These are phyloP conservation scores for Plasmodium gaboni DNA, from an alignment of 169 alveolate genomes.

Conservation along the genomic window DNA sequence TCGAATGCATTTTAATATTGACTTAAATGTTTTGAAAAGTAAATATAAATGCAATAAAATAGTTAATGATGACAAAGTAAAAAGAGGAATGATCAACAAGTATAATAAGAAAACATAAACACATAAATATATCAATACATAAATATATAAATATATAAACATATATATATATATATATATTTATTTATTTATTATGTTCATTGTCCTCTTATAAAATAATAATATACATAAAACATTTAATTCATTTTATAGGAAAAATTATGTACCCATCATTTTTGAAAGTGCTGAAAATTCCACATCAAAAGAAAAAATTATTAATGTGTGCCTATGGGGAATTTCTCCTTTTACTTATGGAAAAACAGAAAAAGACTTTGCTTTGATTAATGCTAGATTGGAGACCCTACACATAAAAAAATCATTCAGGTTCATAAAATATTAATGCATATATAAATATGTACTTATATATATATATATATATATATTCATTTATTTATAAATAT, in stretches of 20 bases:
- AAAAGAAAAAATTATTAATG: slow-evolving; percentile 24
- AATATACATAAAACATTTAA: slow-evolving; percentile 11
- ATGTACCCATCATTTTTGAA: slow-evolving; percentile 47
- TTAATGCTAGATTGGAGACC: slow-evolving; percentile 45
- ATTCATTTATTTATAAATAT: not conserved
- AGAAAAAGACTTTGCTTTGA: slow-evolving; percentile 29
- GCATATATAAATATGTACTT: not conserved
- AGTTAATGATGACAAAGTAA: slow-evolving; percentile 37
- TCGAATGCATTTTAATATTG: slow-evolving; percentile 45
- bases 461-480: slow-evolving; percentile 2
- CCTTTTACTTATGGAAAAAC: slow-evolving; percentile 27
- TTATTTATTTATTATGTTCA: not conserved
- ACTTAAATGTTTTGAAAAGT: slow-evolving; percentile 20
- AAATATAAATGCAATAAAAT: slow-evolving; percentile 29
- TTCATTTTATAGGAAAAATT: slow-evolving; percentile 37
- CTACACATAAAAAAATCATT: slow-evolving; percentile 42
- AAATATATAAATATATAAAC: too few relatives aligned
- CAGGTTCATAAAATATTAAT: slow-evolving; percentile 4
- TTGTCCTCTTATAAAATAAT: not conserved
- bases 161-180: not conserved
- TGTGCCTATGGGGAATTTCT: slow-evolving; percentile 45
- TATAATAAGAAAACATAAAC: slow-evolving; percentile 11
- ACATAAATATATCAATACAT: not conserved
- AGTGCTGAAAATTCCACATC: slow-evolving; percentile 14
- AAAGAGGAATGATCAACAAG: slow-evolving; percentile 55